Evolutionary conservation across 202 grass and related monocot species (phyloP), one percentile per base, ranked within the genome.

Genomic region (Cymbopogon flexuosus): DNA sequence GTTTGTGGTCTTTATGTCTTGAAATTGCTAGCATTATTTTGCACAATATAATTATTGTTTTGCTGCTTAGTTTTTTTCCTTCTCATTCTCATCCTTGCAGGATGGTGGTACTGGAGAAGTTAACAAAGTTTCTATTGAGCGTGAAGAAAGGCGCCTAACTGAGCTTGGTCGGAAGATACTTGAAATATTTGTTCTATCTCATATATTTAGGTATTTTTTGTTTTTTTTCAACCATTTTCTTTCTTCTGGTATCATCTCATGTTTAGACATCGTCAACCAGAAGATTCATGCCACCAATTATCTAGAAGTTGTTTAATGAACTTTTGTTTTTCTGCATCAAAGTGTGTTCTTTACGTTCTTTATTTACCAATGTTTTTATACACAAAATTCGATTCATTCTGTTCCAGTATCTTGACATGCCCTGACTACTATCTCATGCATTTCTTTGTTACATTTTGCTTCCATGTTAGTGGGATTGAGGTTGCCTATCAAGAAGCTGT

Each of bases 401-500:
- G 21, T 21, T 82, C 16, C 22, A 71, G 52, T 82, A 60, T 46
- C 5, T 52, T 81, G 57, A 61, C 33, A 62, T 64, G 11, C 30
- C 19, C 61, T 63, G 61, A 52, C 67, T 70, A 76, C 40, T 30
- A 58, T 6, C 41, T 40, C 14, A 76, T 84, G 72, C 30, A 70
- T 46, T 76, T n/a, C 54, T 65, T 77, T 72, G 63, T 82, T 51
- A 59, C 81, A 77, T 73, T 89, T 59, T 72, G 35, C 79, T 78
- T 85, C 80, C 67, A 68, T 83, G 82, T 84, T 84, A 96, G 92
- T 90, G 85, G 87, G 73, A 81, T 99, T 41, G 92, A 99, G 35
- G 90, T 99, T 33, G 79, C 92, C 30, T 99, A 99, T 64, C 83
- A 99, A 91, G 96, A 99, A 86, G 92, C 87, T 88, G 91, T 99